phyloP scores from a whole-genome alignment of 1,284 basidiomycete genomes.

The Hemileia vastatrix region DNA sequence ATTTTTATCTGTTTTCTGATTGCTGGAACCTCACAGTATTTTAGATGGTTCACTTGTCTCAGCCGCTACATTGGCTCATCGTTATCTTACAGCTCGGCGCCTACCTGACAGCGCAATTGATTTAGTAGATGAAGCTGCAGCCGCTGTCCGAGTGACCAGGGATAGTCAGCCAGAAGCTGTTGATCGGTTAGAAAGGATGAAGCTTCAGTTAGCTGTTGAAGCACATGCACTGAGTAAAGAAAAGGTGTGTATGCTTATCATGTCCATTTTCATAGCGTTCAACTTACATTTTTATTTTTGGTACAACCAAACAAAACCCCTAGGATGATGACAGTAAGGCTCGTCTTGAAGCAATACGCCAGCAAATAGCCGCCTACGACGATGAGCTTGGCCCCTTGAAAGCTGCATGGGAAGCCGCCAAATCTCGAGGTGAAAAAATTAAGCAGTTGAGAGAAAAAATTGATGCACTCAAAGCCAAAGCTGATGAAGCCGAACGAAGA shows the following conservation, averaged over 20 bases:
- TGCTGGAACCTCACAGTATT: conserved; percentile 50
- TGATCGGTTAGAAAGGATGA: conserved; percentile 82
- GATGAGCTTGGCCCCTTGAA: conserved; percentile 82
- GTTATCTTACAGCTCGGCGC: conserved; percentile 61
- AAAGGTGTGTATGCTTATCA: conserved; percentile 25
- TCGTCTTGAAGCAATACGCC: conserved; percentile 65
- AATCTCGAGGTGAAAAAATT: conserved; percentile 74
- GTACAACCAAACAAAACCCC: too few species aligned
- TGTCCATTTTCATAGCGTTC: conserved; percentile 47
- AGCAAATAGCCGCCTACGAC: conserved; percentile 73
- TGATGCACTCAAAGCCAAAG: conserved; percentile 84
- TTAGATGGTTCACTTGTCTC: conserved; percentile 79
- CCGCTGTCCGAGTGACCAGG: conserved; percentile 74
- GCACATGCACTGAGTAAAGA: conserved; percentile 74
- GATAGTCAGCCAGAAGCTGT: conserved; percentile 92
- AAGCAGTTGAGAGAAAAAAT: conserved; percentile 69
- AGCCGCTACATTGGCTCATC: conserved; percentile 84
- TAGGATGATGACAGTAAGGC: conserved; percentile 86
- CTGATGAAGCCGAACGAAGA: conserved; percentile 84
- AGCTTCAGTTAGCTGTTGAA: conserved; percentile 88
- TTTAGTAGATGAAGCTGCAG: conserved; percentile 84
- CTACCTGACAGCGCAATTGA: conserved; percentile 87
- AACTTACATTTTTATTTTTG: background rate
- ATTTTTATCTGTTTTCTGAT: background rate
- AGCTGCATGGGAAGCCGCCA: conserved; percentile 81